Conservation (phyloP, 495 filamentous ascomycete species). For the Extremus antarcticus region DNA sequence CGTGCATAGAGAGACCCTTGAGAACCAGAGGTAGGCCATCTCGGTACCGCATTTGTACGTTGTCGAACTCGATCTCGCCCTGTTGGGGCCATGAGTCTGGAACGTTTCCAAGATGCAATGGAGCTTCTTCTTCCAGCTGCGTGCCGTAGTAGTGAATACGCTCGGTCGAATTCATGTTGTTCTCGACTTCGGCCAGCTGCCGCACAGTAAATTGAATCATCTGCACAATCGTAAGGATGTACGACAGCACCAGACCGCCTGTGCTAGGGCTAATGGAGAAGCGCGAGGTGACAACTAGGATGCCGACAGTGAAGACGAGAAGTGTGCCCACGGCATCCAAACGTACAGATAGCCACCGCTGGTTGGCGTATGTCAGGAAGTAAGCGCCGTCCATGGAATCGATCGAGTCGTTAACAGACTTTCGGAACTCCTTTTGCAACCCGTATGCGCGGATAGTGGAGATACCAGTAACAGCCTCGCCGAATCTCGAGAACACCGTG, state of each 20-base stretch:
- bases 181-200: slow-evolving; percentile 92
- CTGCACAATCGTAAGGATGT: slow-evolving; percentile 88
- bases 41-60: slow-evolving; percentile 88
- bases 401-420: slow-evolving; percentile 56
- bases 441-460: slow-evolving; percentile 85
- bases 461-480: slow-evolving; percentile 74
- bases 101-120: slow-evolving; percentile 57
- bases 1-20: slow-evolving; percentile 62
- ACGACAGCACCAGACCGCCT: slow-evolving; percentile 76
- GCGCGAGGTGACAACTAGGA: slow-evolving; percentile 88
- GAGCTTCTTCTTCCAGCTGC: slow-evolving; percentile 76
- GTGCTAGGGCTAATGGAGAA: slow-evolving; percentile 78
- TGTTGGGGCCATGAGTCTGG: slow-evolving; percentile 67
- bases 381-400: slow-evolving; percentile 91
- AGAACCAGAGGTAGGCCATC: slow-evolving; percentile 73
- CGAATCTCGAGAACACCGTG: slow-evolving; percentile 78
- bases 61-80: slow-evolving; percentile 73
- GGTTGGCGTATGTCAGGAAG: slow-evolving; percentile 86
- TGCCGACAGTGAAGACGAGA: slow-evolving; percentile 75
- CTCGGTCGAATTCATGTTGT: slow-evolving; percentile 94
- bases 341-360: slow-evolving; percentile 78
- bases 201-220: slow-evolving; percentile 93
- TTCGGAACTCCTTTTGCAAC: slow-evolving; percentile 58
- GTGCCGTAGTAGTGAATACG: slow-evolving; percentile 88
- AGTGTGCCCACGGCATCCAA: slow-evolving; percentile 73